Evolutionary conservation across 441 rosid species (phyloP).

Genomic region (Capsella rubella): DNA sequence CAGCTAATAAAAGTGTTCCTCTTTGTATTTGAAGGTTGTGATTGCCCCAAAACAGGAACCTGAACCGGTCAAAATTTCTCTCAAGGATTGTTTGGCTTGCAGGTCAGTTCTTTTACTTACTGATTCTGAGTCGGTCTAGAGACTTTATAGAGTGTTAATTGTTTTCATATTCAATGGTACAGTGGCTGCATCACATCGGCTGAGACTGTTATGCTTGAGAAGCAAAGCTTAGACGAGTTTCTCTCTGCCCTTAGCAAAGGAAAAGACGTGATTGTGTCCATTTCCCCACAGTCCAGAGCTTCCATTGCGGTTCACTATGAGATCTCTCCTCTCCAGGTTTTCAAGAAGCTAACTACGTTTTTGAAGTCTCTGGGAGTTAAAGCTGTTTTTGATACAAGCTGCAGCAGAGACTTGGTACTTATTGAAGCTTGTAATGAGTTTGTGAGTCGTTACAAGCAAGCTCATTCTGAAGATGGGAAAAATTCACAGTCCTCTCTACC

Average conservation of each 20-base stretch:
- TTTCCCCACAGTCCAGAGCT: constrained; percentile 93
- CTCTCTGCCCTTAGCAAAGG: constrained; percentile 67
- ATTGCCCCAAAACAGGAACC: constrained; percentile 48
- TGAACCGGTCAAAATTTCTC: constrained; percentile 90
- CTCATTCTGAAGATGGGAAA: constrained; percentile 49
- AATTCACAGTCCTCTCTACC: constrained; percentile 58
- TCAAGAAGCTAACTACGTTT: constrained; percentile 81
- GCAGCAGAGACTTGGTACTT: constrained; percentile 80
- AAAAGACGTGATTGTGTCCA: constrained; percentile 69
- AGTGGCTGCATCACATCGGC: constrained; percentile 99
- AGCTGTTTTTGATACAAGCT: constrained; percentile 87
- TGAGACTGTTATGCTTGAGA: constrained; percentile 97
- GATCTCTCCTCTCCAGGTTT: constrained; percentile 75
- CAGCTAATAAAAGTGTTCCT: not conserved
- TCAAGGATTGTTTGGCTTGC: constrained; percentile 98
- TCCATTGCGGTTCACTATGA: constrained; percentile 87
- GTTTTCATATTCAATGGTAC: constrained; percentile 31
- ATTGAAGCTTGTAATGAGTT: constrained; percentile 91
- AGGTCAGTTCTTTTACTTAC: constrained; percentile 52
- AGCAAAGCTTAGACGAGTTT: constrained; percentile 92
- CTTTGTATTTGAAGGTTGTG: constrained; percentile 54
- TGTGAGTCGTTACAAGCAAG: constrained; percentile 65
- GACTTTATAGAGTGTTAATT: not conserved
- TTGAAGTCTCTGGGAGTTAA: constrained; percentile 88
- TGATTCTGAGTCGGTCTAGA: not conserved